Percentiles rank a stretch among this genome's conserved stretches.
phyloP scores from a whole-genome alignment of 768 basidiomycete genomes.

The Russula virescens region DNA sequence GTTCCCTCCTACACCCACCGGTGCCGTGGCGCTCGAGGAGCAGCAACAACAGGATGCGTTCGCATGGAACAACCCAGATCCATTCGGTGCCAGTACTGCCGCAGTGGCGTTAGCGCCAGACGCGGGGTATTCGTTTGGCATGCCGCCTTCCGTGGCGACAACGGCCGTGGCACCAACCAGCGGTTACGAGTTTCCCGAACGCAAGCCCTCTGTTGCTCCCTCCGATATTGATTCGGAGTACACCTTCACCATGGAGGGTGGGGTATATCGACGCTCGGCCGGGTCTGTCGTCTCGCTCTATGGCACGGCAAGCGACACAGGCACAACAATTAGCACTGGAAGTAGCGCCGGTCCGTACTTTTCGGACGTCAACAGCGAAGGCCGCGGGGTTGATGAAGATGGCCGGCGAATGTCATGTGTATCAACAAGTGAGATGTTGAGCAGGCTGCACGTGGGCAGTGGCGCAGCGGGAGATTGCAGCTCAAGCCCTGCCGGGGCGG shows the following conservation, averaged over 20 bases:
- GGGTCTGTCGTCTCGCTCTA: constrained; percentile 20
- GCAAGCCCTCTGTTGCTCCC: constrained; percentile 13
- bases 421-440: constrained; percentile 21
- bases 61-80: constrained; percentile 22
- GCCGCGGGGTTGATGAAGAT: constrained; percentile 13
- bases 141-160: neutral
- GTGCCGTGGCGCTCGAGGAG: constrained; percentile 9
- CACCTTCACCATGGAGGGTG: constrained; percentile 2
- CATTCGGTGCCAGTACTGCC: constrained; percentile 10
- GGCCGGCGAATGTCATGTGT: constrained; percentile 24
- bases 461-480: constrained; percentile 8
- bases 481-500: neutral
- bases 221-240: constrained; percentile 13
- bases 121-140: constrained; percentile 22
- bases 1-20: constrained; percentile 7
- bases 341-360: constrained; percentile 23
- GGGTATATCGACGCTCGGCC: constrained; percentile 17
- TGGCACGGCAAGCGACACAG: constrained; percentile 17
- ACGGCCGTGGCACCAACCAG: neutral
- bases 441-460: constrained; percentile 11
- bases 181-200: constrained; percentile 22
- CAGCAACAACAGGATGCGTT: constrained; percentile 13
- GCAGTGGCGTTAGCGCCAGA: constrained; percentile 17
- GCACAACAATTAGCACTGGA: constrained; percentile 14
- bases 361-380: constrained; percentile 21